Evolutionary conservation across 345 rosid genomes (phyloP).

Genomic region (Populus alba): DNA sequence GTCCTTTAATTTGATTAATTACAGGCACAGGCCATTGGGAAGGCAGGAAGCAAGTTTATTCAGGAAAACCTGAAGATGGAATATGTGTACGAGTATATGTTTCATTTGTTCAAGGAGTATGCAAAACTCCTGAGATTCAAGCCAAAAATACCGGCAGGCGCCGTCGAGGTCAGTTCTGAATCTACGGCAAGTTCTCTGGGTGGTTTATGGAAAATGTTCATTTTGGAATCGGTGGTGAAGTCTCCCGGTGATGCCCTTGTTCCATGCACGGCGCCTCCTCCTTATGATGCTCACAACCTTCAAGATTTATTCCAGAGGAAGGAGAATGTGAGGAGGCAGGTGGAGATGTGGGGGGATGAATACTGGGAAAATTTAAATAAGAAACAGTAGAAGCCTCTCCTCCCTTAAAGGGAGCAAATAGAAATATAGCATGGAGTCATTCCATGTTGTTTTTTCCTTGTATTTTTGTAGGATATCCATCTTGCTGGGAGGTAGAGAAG

Average conservation of each 20-base stretch:
- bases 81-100: constrained; percentile 52
- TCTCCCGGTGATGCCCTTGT: constrained; percentile 24
- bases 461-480: too few relatives aligned
- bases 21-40: constrained; percentile 43
- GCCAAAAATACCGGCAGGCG: constrained; percentile 35
- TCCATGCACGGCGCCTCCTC: constrained; percentile 45
- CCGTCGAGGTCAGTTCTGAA: constrained; percentile 47
- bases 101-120: constrained; percentile 38
- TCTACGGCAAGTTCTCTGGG: constrained; percentile 37
- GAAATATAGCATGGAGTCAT: too few relatives aligned
- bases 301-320: constrained; percentile 28
- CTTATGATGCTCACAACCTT: constrained; percentile 19
- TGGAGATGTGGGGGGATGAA: constrained; percentile 35
- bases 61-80: constrained; percentile 24
- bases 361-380: constrained; percentile 19
- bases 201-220: constrained; percentile 26
- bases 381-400: too few relatives aligned
- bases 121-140: constrained; percentile 43
- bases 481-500: too few relatives aligned
- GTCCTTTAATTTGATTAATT: not conserved
- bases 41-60: constrained; percentile 28
- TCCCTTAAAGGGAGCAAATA: too few relatives aligned
- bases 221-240: constrained; percentile 41
- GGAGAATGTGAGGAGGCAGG: constrained; percentile 23
- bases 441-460: too few relatives aligned